phyloP scores from a whole-genome alignment of 164 flowering plant species.

The Euptelea pleiosperma region DNA sequence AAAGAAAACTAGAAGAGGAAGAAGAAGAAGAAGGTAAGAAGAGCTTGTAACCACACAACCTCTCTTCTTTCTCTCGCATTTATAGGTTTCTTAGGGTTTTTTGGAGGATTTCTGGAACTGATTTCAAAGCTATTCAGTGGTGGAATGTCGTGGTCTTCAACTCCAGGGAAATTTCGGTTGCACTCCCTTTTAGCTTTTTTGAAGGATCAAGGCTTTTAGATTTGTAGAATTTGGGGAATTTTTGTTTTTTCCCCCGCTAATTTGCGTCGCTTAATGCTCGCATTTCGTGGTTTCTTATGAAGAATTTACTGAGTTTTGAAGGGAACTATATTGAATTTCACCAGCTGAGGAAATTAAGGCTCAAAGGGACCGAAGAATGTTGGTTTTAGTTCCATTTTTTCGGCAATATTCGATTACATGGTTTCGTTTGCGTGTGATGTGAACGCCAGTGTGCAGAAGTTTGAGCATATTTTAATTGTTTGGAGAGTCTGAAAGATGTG shows the following conservation, averaged over 20 bases:
- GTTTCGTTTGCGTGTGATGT: neutral
- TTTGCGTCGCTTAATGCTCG: constrained; percentile 8
- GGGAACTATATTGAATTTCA: neutral
- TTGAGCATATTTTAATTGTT: constrained; percentile 1
- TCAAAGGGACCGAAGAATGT: neutral
- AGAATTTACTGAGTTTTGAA: neutral
- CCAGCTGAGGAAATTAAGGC: no score
- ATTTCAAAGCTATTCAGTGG: neutral
- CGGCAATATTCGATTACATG: constrained; percentile 1
- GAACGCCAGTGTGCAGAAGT: constrained; percentile 11
- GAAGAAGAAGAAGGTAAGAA: no score
- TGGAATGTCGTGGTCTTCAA: neutral
- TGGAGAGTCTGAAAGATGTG: constrained; percentile 47
- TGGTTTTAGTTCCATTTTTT: neutral
- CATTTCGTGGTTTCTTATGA: neutral
- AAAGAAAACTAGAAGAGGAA: no score
- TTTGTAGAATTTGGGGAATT: neutral
- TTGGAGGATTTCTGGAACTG: no score
- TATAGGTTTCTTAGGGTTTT: no score
- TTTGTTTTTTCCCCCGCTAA: neutral
- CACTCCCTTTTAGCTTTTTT: no score
- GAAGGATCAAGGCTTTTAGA: no score
- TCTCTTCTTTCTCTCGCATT: no score
- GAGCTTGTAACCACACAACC: no score
- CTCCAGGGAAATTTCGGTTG: neutral